Percentiles rank a stretch among this genome's conserved stretches.
Conservation (phyloP, 352 stramenopile genomes). For the Plasmopara viticola region DNA sequence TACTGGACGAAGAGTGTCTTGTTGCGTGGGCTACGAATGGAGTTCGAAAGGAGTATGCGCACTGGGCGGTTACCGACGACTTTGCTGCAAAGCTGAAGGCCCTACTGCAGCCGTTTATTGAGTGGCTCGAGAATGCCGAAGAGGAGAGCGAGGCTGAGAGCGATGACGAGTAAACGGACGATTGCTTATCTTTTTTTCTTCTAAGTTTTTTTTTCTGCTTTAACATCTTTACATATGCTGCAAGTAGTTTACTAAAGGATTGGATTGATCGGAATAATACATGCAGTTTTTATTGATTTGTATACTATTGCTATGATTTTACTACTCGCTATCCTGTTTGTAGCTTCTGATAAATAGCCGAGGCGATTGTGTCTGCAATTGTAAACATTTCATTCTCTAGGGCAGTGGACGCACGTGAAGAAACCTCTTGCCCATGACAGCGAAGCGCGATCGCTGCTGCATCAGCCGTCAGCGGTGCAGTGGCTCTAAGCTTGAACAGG, state of each 20-base stretch:
- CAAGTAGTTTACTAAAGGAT: background rate
- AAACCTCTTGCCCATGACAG: background rate
- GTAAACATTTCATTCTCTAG: conserved; percentile 38
- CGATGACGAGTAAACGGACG: conserved; percentile 40
- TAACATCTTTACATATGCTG: background rate
- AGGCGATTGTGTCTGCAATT: conserved; percentile 24
- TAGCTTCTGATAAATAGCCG: background rate
- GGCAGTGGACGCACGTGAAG: conserved; percentile 4
- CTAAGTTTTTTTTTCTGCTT: conserved; percentile 3
- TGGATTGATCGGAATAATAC: background rate
- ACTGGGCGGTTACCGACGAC: conserved; percentile 88
- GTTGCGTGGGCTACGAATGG: conserved; percentile 85
- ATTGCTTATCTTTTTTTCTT: background rate
- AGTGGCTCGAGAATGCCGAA: conserved; percentile 96
- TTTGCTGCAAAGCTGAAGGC: conserved; percentile 77
- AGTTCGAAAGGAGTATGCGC: conserved; percentile 72
- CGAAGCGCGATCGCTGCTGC: conserved; percentile 5
- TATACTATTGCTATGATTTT: too few species aligned
- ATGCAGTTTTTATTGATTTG: background rate
- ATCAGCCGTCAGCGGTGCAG: conserved; percentile 21
- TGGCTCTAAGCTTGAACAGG: conserved; percentile 27
- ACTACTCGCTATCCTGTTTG: too few species aligned
- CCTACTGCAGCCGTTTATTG: conserved; percentile 91
- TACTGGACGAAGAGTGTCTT: conserved; percentile 94
- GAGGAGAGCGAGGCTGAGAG: conserved; percentile 74